A percentile compares a stretch with the other conserved stretches of the same genome.
Conservation (phyloP, 495 filamentous ascomycete genomes). For the Pseudevernia furfuracea region DNA sequence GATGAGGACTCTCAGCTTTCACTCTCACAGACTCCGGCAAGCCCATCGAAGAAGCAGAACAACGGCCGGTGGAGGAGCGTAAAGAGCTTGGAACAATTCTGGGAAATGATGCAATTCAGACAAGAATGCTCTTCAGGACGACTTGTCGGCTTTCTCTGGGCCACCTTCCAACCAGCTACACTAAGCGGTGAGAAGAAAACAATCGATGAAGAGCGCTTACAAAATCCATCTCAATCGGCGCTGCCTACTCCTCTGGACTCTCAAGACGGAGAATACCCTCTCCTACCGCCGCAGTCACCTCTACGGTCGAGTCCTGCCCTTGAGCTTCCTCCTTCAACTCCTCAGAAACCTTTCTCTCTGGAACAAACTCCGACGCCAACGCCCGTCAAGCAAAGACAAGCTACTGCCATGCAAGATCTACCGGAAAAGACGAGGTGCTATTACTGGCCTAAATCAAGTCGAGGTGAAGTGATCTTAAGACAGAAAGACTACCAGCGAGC, state of each 20-base stretch:
- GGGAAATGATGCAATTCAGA: constrained; percentile 96
- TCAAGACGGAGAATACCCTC: constrained; percentile 11
- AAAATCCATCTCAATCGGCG: background rate
- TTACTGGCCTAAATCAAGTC: constrained; percentile 57
- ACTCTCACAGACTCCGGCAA: constrained; percentile 31
- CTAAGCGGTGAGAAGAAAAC: constrained; percentile 31
- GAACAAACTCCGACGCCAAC: constrained; percentile 17
- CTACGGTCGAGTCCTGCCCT: constrained; percentile 8
- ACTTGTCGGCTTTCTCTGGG: constrained; percentile 89
- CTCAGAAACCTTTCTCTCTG: constrained; percentile 4
- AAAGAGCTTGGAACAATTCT: constrained; percentile 78
- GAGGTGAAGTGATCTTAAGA: constrained; percentile 61
- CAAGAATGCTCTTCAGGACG: constrained; percentile 92
- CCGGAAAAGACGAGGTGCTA: constrained; percentile 52
- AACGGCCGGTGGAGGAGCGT: constrained; percentile 76
- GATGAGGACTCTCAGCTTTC: constrained; percentile 32
- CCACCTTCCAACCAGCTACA: constrained; percentile 59
- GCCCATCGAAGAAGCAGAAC: constrained; percentile 30
- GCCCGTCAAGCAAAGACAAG: constrained; percentile 11
- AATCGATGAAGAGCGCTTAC: background rate
- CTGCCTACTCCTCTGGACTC: constrained; percentile 4
- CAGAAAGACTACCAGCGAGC: constrained; percentile 68
- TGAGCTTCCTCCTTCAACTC: constrained; percentile 25
- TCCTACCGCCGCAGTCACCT: constrained; percentile 8
- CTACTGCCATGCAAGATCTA: constrained; percentile 20